These are phyloP conservation scores for Knoxia roxburghii DNA, from an alignment of 257 asterid genomes.

Conservation along the genomic window DNA sequence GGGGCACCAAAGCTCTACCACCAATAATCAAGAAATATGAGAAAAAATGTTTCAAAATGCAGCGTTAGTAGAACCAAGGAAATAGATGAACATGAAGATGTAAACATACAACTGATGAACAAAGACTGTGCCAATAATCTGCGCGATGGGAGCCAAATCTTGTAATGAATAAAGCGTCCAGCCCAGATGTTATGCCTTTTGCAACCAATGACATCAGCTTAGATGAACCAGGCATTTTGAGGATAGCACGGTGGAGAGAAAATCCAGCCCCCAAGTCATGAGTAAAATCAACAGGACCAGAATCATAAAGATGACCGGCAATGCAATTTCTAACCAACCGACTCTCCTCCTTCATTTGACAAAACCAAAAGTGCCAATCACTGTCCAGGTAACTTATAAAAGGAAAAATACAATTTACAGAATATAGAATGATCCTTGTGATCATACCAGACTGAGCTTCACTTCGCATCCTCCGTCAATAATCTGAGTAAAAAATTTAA, in stretches of 20 bases:
- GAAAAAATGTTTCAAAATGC: constrained; percentile 9
- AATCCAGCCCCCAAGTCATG: constrained; percentile 69
- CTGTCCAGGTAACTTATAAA: constrained; percentile 9
- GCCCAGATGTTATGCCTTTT: constrained; percentile 63
- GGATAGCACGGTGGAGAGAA: constrained; percentile 54
- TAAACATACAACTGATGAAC: constrained; percentile 76
- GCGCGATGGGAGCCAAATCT: constrained; percentile 68
- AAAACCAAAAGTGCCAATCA: no score
- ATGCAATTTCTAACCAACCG: constrained; percentile 66
- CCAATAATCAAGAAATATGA: constrained; percentile 2
- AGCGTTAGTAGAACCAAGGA: constrained; percentile 11
- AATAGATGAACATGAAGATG: constrained; percentile 5
- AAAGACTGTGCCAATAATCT: constrained; percentile 78
- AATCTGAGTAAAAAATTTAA: constrained; percentile 45
- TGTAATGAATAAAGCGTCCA: constrained; percentile 87
- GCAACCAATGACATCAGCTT: constrained; percentile 61
- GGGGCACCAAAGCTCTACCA: constrained; percentile 69
- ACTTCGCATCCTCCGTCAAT: constrained; percentile 73
- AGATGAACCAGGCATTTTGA: constrained; percentile 72
- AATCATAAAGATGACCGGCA: constrained; percentile 83
- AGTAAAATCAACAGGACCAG: constrained; percentile 79
- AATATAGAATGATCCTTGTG: constrained; percentile 9
- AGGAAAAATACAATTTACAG: neutral
- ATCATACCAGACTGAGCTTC: constrained; percentile 60
- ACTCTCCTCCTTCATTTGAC: constrained; percentile 64